Percentiles rank a stretch among this genome's conserved stretches.
phyloP scores from a whole-genome alignment of 768 basidiomycete genomes.

The Amyloporia xantha region DNA sequence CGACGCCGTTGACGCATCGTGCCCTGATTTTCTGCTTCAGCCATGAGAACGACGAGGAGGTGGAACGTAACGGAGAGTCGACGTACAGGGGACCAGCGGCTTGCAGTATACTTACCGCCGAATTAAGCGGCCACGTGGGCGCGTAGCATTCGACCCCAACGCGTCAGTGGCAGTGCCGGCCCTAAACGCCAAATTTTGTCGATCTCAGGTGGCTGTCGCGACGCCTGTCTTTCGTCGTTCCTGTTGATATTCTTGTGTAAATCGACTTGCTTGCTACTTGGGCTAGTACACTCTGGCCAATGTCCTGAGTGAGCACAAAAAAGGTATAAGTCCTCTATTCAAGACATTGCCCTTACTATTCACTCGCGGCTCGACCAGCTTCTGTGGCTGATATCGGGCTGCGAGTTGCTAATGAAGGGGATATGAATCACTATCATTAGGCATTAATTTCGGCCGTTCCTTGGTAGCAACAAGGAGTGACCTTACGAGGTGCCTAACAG shows the following conservation, averaged over 20 bases:
- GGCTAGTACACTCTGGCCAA: background rate
- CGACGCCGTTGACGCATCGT: constrained; percentile 16
- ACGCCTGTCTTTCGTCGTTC: no score
- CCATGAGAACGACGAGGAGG: constrained; percentile 10
- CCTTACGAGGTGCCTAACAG: constrained; percentile 65
- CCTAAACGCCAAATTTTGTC: background rate
- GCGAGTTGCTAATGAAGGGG: constrained; percentile 50
- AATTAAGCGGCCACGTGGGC: constrained; percentile 8
- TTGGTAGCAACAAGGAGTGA: constrained; percentile 31
- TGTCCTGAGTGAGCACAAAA: background rate
- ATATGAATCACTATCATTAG: constrained; percentile 29
- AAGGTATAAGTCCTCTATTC: background rate
- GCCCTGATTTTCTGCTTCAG: constrained; percentile 10
- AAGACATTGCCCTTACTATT: constrained; percentile 33
- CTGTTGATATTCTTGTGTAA: background rate
- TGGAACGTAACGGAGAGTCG: background rate
- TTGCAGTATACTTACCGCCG: background rate
- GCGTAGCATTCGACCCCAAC: background rate
- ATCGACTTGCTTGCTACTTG: background rate
- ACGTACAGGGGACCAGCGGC: background rate
- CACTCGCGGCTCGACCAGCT: constrained; percentile 37
- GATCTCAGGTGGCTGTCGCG: no score
- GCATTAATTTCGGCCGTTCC: constrained; percentile 52
- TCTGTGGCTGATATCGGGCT: constrained; percentile 28
- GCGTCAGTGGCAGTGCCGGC: constrained; percentile 1